phyloP scores from a whole-genome alignment of 805 yeast genomes.

The Ogataea polymorpha region DNA sequence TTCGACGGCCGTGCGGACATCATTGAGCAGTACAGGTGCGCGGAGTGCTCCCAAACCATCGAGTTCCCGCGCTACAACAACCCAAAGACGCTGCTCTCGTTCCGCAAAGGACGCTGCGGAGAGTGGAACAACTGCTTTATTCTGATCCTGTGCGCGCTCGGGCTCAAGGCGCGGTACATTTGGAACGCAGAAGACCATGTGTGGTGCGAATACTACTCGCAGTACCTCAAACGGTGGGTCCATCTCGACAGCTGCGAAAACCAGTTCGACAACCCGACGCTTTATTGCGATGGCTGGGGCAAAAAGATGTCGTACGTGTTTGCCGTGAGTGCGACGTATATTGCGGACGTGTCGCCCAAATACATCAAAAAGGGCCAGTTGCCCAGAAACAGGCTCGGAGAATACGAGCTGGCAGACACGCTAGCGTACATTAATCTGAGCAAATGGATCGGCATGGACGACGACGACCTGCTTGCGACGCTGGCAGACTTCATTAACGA shows the following conservation, averaged over 20 bases:
- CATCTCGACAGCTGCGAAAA: conserved; percentile 89
- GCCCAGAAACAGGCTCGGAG: conserved; percentile 46
- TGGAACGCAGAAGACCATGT: conserved; percentile 95
- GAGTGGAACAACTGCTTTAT: conserved; percentile 92
- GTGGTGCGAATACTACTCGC: conserved; percentile 89
- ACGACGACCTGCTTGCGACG: conserved; percentile 37
- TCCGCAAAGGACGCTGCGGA: conserved; percentile 83
- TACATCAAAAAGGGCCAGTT: conserved; percentile 51
- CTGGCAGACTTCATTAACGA: conserved; percentile 38
- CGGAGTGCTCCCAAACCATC: conserved; percentile 41
- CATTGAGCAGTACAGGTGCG: conserved; percentile 66
- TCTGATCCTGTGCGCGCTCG: conserved; percentile 64
- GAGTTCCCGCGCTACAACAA: conserved; percentile 79
- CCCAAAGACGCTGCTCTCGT: conserved; percentile 56
- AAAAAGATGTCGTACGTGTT: conserved; percentile 87
- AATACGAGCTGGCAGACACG: conserved; percentile 35
- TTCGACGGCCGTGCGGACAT: conserved; percentile 47
- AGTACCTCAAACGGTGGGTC: conserved; percentile 63
- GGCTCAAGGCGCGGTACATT: conserved; percentile 62
- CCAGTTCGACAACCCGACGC: conserved; percentile 74
- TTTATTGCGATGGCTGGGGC: conserved; percentile 87
- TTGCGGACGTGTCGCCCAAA: conserved; percentile 65
- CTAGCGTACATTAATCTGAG: conserved; percentile 37
- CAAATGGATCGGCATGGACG: conserved; percentile 30
- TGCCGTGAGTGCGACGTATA: conserved; percentile 61